A percentile compares a stretch with the other conserved stretches of the same genome.
phyloP scores from a whole-genome alignment of 768 basidiomycete genomes.

The Mycena albidolilacea region DNA sequence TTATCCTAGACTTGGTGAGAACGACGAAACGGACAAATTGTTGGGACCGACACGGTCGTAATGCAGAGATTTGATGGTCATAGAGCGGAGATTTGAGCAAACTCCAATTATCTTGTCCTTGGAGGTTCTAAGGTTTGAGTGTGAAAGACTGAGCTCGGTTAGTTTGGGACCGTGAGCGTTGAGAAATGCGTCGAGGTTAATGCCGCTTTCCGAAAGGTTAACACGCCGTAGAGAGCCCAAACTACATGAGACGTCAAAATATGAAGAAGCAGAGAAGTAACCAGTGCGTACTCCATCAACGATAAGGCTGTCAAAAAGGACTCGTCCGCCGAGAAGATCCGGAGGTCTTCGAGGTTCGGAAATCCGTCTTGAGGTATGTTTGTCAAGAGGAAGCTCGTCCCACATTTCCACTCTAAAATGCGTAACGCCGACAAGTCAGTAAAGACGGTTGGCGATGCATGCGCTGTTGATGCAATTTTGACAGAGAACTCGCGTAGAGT shows the following conservation, averaged over 20 bases:
- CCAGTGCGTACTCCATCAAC: constrained; percentile 3
- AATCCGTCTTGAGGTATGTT: neutral
- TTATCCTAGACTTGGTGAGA: neutral
- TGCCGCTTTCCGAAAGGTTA: neutral
- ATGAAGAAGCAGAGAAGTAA: neutral
- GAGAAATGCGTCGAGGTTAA: neutral
- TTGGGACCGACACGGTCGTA: neutral
- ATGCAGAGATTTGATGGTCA: neutral
- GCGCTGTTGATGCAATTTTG: neutral
- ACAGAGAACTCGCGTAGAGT: neutral
- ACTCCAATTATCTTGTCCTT: neutral
- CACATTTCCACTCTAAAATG: constrained; percentile 4
- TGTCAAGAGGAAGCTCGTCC: neutral
- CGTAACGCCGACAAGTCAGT: neutral
- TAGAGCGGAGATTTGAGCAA: neutral
- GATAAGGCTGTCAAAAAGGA: constrained; percentile 16
- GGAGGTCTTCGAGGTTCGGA: constrained; percentile 4
- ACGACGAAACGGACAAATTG: neutral
- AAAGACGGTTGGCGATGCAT: neutral
- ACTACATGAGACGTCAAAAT: neutral
- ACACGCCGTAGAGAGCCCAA: constrained; percentile 9
- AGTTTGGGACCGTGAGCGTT: constrained; percentile 5
- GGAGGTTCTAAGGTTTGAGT: neutral
- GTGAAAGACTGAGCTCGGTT: neutral
- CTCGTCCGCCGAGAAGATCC: neutral